Conservation (phyloP, 139 green algal genomes). For the Coccomyxa sp. region DNA sequence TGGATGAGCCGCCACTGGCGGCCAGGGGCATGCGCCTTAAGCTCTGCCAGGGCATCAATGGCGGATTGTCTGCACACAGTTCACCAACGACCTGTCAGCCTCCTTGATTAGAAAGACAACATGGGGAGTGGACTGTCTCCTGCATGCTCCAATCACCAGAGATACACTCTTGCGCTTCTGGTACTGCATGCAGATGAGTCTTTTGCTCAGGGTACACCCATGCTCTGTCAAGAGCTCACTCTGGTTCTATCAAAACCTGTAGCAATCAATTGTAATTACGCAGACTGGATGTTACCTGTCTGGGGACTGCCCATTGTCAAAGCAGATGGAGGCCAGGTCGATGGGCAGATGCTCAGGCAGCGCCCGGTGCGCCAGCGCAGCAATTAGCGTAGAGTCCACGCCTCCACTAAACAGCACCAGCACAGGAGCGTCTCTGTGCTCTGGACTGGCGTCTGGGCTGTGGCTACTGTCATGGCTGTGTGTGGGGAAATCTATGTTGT, state of each 20-base stretch:
- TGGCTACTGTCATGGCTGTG: not conserved
- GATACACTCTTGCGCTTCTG: not conserved
- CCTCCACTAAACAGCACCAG: conserved; percentile 88
- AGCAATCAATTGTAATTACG: not conserved
- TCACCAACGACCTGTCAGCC: no score
- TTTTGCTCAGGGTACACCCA: not conserved
- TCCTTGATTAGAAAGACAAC: not conserved
- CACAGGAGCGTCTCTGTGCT: conserved; percentile 33
- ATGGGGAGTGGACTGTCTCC: not conserved
- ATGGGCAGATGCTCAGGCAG: conserved; percentile 56
- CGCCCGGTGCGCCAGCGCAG: conserved; percentile 57
- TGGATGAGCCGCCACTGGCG: conserved; percentile 78
- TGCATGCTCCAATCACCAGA: not conserved
- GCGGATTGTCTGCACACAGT: conserved; percentile 67
- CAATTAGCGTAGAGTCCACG: conserved; percentile 83
- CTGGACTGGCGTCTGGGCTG: not conserved
- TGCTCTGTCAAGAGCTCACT: no score
- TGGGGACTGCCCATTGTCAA: conserved; percentile 65
- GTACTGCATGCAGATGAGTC: not conserved
- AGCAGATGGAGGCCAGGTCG: conserved; percentile 89
- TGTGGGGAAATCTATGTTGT: no score
- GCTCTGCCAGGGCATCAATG: conserved; percentile 58
- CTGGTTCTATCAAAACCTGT: not conserved
- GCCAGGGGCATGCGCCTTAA: conserved; percentile 42
- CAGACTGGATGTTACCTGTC: conserved; percentile 56